Percentiles rank a stretch among this genome's conserved stretches.
phyloP scores from a whole-genome alignment of 129 eudicot genomes.

The Cynara cardunculus region DNA sequence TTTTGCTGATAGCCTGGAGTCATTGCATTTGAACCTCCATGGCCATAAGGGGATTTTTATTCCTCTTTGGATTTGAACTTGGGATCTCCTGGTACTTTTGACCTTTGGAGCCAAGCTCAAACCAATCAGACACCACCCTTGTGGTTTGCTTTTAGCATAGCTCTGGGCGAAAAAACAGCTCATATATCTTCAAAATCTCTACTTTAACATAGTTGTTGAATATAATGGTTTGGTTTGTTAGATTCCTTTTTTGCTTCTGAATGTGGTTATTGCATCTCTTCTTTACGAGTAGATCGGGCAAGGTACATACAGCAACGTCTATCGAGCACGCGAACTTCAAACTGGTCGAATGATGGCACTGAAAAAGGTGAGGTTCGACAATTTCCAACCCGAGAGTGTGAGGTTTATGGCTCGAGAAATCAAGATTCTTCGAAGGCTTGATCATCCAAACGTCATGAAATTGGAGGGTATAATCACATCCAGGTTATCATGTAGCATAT shows the following conservation, averaged over 20 bases:
- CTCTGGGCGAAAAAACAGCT: neutral
- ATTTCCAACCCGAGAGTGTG: conserved; percentile 65
- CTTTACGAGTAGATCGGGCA: conserved; percentile 53
- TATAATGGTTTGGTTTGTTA: no score
- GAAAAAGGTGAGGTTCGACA: conserved; percentile 83
- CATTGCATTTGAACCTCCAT: no score
- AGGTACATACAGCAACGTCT: conserved; percentile 79
- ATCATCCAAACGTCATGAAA: conserved; percentile 80
- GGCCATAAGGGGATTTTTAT: no score
- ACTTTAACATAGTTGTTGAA: neutral
- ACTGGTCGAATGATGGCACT: conserved; percentile 63
- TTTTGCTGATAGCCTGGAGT: no score
- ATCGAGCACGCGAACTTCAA: conserved; percentile 64
- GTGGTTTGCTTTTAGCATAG: neutral
- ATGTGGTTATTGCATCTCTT: neutral
- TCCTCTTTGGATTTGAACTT: no score
- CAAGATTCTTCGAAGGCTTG: conserved; percentile 62
- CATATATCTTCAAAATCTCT: neutral
- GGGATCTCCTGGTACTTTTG: no score
- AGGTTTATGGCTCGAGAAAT: conserved; percentile 90
- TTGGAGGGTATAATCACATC: conserved; percentile 76
- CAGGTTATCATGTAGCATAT: conserved; percentile 50
- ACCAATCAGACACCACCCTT: no score
- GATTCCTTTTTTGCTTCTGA: neutral
- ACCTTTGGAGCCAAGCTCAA: no score